Evolutionary conservation across 441 rosid species (phyloP).

Genomic region (Brassica balearica): DNA sequence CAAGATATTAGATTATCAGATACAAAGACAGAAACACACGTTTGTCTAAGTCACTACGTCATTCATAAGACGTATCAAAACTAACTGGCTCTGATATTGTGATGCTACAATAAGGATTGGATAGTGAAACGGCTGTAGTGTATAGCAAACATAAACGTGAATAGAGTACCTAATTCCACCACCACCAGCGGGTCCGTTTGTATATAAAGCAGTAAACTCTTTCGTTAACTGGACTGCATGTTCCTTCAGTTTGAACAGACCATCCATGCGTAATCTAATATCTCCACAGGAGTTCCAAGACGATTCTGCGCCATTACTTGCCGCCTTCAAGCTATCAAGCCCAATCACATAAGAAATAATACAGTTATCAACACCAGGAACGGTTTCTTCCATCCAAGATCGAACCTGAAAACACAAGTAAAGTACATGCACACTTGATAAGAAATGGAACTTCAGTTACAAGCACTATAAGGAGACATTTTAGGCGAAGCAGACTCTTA

Average conservation of each 20-base stretch:
- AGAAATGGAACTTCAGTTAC: slow-evolving; percentile 16
- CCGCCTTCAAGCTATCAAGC: slow-evolving; percentile 82
- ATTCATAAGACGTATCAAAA: slow-evolving; percentile 18
- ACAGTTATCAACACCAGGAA: slow-evolving; percentile 56
- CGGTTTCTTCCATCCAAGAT: slow-evolving; percentile 86
- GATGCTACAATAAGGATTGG: slow-evolving; percentile 12
- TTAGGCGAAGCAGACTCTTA: slow-evolving; percentile 16
- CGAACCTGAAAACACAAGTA: slow-evolving; percentile 58
- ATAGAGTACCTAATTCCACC: slow-evolving; percentile 82
- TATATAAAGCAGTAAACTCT: slow-evolving; percentile 85
- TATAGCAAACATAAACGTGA: slow-evolving; percentile 15
- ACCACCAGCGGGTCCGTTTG: slow-evolving; percentile 97
- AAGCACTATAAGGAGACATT: slow-evolving; percentile 18
- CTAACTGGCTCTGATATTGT: slow-evolving; percentile 22
- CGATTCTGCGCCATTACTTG: slow-evolving; percentile 35
- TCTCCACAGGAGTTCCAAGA: slow-evolving; percentile 51
- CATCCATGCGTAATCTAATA: slow-evolving; percentile 87
- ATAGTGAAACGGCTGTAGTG: not conserved
- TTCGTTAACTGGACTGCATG: slow-evolving; percentile 66
- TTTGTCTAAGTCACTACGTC: not conserved
- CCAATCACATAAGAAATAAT: slow-evolving; percentile 80
- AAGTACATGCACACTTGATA: slow-evolving; percentile 8
- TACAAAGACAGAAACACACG: not conserved
- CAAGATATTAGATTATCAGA: slow-evolving; percentile 18
- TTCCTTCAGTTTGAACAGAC: slow-evolving; percentile 71